Evolutionary conservation across 371 early-diverging fungal species (phyloP).

Genomic region (Actinomucor elegans): DNA sequence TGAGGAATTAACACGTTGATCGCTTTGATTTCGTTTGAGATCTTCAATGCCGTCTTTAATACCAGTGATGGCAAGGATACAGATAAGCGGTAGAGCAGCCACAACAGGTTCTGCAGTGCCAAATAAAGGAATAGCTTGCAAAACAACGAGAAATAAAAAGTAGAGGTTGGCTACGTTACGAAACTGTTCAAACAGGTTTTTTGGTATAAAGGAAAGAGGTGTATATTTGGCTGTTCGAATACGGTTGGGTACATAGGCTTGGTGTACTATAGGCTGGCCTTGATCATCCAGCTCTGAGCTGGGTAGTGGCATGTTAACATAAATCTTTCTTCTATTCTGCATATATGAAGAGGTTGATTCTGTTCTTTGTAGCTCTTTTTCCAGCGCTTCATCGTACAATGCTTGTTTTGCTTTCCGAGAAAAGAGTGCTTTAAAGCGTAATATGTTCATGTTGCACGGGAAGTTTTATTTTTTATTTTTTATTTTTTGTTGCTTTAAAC

Average conservation of each 20-base stretch:
- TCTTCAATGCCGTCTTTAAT: constrained; percentile 96
- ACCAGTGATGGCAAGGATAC: constrained; percentile 82
- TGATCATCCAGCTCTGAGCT: constrained; percentile 30
- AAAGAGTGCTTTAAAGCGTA: constrained; percentile 17
- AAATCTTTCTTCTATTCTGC: constrained; percentile 39
- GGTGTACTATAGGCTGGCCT: constrained; percentile 11
- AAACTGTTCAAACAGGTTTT: constrained; percentile 91
- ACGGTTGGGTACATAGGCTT: constrained; percentile 54
- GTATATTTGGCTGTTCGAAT: constrained; percentile 87
- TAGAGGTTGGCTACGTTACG: constrained; percentile 90
- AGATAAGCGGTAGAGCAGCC: constrained; percentile 81
- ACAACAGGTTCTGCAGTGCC: constrained; percentile 72
- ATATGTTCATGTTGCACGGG: no score
- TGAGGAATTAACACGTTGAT: constrained; percentile 68
- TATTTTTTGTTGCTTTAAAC: not conserved
- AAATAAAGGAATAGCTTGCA: constrained; percentile 79
- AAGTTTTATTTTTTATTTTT: no score
- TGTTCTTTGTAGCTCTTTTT: constrained; percentile 29
- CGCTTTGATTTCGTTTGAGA: constrained; percentile 84
- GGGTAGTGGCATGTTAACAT: constrained; percentile 40
- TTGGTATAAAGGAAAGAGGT: constrained; percentile 84
- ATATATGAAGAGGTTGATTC: constrained; percentile 46
- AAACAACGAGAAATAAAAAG: constrained; percentile 84
- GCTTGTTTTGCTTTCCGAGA: constrained; percentile 11
- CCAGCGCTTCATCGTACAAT: constrained; percentile 7